phyloP scores from a whole-genome alignment of 2,329 filamentous ascomycete species.

The Monascus ruber region DNA sequence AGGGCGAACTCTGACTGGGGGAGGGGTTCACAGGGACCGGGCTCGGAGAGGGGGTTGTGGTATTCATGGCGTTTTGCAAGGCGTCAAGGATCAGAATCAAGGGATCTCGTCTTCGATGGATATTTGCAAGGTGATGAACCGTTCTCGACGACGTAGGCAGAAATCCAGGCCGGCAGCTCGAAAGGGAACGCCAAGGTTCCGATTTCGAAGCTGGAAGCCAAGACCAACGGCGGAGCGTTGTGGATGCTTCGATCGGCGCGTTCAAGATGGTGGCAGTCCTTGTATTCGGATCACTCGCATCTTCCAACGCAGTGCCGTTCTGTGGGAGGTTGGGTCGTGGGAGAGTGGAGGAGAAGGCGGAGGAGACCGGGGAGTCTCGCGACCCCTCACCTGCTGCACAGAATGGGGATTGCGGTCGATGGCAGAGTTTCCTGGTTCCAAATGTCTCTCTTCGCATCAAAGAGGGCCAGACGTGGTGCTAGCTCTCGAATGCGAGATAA shows the following conservation, averaged over 20 bases:
- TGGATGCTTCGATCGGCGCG: neutral
- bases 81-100: neutral
- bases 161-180: slow-evolving; percentile 11
- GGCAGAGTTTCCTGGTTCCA: too few relatives aligned
- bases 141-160: slow-evolving; percentile 5
- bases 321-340: too few relatives aligned
- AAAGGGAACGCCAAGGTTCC: slow-evolving; percentile 16
- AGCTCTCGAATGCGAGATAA: too few relatives aligned
- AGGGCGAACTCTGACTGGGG: slow-evolving; percentile 13
- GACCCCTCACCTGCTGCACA: too few relatives aligned
- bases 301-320: too few relatives aligned
- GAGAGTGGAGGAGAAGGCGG: too few relatives aligned
- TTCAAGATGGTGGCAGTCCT: neutral
- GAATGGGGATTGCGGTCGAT: too few relatives aligned
- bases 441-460: too few relatives aligned
- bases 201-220: slow-evolving; percentile 15
- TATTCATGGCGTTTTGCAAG: slow-evolving; percentile 14
- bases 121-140: neutral
- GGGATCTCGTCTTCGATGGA: neutral
- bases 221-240: slow-evolving; percentile 1
- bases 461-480: too few relatives aligned
- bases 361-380: too few relatives aligned
- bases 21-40: slow-evolving; percentile 19
- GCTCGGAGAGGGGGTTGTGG: slow-evolving; percentile 25
- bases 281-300: neutral